Evolutionary conservation across 2,329 filamentous ascomycete species (phyloP), one percentile per base, ranked within the genome.

Genomic region (Cordyceps javanica): DNA sequence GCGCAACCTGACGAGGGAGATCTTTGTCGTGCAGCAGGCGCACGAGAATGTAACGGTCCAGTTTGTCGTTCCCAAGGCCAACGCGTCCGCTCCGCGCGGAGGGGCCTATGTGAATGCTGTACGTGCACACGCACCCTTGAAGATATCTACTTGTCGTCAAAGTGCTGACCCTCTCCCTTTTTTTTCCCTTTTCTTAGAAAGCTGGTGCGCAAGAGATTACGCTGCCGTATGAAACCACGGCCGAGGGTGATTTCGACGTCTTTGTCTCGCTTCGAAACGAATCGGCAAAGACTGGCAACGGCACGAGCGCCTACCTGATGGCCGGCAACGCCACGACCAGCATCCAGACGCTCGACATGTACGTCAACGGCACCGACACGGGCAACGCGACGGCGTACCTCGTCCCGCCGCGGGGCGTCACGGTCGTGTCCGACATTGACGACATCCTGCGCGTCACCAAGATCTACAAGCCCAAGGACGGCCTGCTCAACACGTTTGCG

Each of bases 381-480:
- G 89, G 89, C 55, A 92, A 92, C 64, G 81, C 86, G 5, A 92
- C 89, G 1, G 86, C 87, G 0, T 92, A 90, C 66, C 80, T 92
- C 1, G 87, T 92, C 0, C 89, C 89, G 0, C 75, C 83, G 0
- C 75, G 78, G 14, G 89, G 89, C 19, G 72, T 90, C 23, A 91
- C 89, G 1, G 77, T 92, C 60, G 75, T 92, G 63, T 89, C 85
- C 1, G 89, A 92, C 65, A 89, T 92, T 60, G 89, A 91, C 63
- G 89, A 92, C 66, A 90, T 91, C 59, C 79, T 91, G 0, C 84
- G 89, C n/a, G 74, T 91, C 1, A 92, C 89, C 57, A 89, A 90
- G 71, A 92, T 92, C 67, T 92, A 90, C 69, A 71, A 88, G 49
- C 89, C 89, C 0, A 82, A 85, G 62, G 81, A 91, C 67, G 89